Conservation (phyloP, 2,329 filamentous ascomycete species). For the Cladosporium sp. region DNA sequence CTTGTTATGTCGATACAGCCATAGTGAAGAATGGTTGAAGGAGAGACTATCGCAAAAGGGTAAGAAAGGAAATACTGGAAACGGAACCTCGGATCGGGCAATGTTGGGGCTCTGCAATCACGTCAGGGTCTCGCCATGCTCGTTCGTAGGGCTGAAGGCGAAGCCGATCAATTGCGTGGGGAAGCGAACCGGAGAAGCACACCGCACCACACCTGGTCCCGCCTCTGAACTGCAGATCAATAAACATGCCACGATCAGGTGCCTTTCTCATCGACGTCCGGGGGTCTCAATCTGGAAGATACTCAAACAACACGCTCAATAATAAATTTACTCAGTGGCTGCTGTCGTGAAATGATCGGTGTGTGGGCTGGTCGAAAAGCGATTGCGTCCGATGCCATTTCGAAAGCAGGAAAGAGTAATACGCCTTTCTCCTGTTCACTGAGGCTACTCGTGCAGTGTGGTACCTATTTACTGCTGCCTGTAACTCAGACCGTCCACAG, state of each 20-base stretch:
- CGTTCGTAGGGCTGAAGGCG: slow-evolving; percentile 6
- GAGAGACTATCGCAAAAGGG: not conserved
- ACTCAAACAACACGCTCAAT: not conserved
- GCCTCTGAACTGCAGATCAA: not conserved
- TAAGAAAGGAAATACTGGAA: slow-evolving; percentile 7
- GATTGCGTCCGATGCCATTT: not conserved
- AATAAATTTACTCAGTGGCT: not conserved
- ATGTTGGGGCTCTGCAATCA: slow-evolving; percentile 13
- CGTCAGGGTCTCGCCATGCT: slow-evolving; percentile 13
- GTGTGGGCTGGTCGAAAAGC: not conserved
- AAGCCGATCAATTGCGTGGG: not conserved
- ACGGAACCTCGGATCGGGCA: slow-evolving; percentile 12
- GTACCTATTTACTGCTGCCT: not conserved
- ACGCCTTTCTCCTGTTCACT: not conserved
- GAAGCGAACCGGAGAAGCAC: not conserved
- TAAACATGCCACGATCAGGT: not conserved
- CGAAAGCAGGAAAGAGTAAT: not conserved
- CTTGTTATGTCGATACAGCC: slow-evolving; percentile 2
- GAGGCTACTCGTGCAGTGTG: not conserved
- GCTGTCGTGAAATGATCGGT: not conserved
- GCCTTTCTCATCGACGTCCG: not conserved
- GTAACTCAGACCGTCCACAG: not conserved
- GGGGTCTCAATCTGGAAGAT: not conserved
- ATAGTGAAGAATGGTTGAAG: slow-evolving; percentile 19
- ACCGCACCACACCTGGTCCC: not conserved